These are phyloP conservation scores for Crucibulum parvulum DNA, from an alignment of 1,284 basidiomycete species.

Conservation along the genomic window DNA sequence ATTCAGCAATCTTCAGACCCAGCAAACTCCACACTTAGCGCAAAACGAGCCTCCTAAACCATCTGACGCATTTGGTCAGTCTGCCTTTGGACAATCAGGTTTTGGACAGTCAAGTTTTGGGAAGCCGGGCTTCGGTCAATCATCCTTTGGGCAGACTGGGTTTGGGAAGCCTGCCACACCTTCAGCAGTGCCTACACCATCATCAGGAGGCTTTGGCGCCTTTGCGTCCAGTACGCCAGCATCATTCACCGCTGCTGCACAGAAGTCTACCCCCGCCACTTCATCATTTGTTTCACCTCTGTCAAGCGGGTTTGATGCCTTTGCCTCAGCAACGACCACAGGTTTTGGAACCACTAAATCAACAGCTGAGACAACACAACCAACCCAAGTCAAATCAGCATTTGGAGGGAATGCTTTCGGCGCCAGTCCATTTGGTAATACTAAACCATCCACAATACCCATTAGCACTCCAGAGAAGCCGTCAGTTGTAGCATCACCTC, in stretches of 20 bases:
- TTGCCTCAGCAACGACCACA: conserved; percentile 11
- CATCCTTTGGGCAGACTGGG: conserved; percentile 27
- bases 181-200: conserved; percentile 4
- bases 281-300: background rate
- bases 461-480: conserved; percentile 5
- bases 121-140: conserved; percentile 30
- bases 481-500: conserved; percentile 11
- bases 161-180: conserved; percentile 11
- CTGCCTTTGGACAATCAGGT: conserved; percentile 32
- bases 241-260: conserved; percentile 6
- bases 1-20: conserved; percentile 27
- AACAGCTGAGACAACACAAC: too few species aligned
- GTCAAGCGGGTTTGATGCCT: conserved; percentile 17
- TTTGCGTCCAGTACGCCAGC: conserved; percentile 20
- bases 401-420: conserved; percentile 8
- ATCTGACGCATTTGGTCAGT: conserved; percentile 19
- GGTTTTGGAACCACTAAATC: background rate
- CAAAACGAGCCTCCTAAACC: conserved; percentile 12
- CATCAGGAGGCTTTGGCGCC: conserved; percentile 21
- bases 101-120: conserved; percentile 39
- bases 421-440: background rate
- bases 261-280: background rate
- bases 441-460: background rate
- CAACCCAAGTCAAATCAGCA: background rate
- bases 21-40: conserved; percentile 5